A percentile compares a stretch with the other conserved stretches of the same genome.
Conservation (phyloP, 768 basidiomycete genomes). For the Podaxis carcinomalis region DNA sequence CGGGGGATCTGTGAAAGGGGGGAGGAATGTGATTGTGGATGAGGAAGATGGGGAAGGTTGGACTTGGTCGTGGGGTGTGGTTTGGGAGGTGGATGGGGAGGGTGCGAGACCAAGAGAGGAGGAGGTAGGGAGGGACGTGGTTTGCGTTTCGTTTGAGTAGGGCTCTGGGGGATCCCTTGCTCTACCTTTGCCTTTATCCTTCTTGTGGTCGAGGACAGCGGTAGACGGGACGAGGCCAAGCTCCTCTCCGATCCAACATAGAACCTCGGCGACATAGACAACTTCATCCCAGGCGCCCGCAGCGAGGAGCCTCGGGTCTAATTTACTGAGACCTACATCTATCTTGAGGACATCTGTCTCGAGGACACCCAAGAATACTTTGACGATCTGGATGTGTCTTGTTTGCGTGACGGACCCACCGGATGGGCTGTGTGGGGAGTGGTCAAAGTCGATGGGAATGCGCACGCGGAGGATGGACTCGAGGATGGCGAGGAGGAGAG, state of each 20-base stretch:
- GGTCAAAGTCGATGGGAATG: slow-evolving; percentile 35
- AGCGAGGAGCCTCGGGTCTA: slow-evolving; percentile 66
- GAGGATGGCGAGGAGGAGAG: slow-evolving; percentile 65
- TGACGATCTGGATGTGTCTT: slow-evolving; percentile 51
- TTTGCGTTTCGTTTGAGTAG: too few species aligned
- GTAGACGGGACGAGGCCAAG: slow-evolving; percentile 25
- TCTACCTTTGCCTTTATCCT: too few species aligned
- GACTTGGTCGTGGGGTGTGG: neutral
- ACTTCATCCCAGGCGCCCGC: slow-evolving; percentile 63
- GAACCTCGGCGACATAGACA: slow-evolving; percentile 58
- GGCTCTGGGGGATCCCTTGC: too few species aligned
- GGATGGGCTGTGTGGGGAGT: too few species aligned
- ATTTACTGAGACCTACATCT: slow-evolving; percentile 59
- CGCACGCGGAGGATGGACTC: slow-evolving; percentile 55
- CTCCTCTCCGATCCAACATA: slow-evolving; percentile 64
- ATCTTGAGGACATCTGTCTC: slow-evolving; percentile 57
- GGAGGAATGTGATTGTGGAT: slow-evolving; percentile 13
- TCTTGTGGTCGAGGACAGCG: neutral
- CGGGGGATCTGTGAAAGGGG: slow-evolving; percentile 5
- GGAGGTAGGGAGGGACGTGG: too few species aligned
- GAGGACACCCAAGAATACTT: slow-evolving; percentile 71
- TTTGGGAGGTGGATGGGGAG: too few species aligned
- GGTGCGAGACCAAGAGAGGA: too few species aligned
- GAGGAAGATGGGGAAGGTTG: slow-evolving; percentile 17
- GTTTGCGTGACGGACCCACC: neutral